phyloP scores from a whole-genome alignment of 129 eudicot genomes.

The Flaveria ramosissima region DNA sequence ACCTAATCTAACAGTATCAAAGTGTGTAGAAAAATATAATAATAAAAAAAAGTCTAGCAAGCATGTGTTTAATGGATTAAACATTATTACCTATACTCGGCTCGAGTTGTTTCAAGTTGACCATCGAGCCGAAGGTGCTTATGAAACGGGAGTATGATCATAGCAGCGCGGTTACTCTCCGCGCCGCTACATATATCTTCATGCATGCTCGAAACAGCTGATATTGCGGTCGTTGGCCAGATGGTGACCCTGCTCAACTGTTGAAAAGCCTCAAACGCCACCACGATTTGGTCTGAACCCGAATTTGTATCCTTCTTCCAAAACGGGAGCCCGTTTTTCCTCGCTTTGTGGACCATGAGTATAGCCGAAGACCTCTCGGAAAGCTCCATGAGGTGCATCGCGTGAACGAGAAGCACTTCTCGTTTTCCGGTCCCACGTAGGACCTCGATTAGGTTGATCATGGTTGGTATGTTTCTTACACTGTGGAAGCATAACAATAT shows the following conservation, averaged over 20 bases:
- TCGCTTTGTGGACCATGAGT: conserved; percentile 76
- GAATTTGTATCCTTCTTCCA: conserved; percentile 61
- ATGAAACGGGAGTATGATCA: conserved; percentile 83
- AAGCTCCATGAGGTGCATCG: conserved; percentile 90
- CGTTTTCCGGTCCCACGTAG: conserved; percentile 72
- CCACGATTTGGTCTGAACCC: conserved; percentile 56
- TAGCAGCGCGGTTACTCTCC: conserved; percentile 56
- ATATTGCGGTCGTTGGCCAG: conserved; percentile 76
- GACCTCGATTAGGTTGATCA: conserved; percentile 76
- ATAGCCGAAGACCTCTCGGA: conserved; percentile 86
- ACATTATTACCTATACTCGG: conserved; percentile 46
- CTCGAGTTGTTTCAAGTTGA: conserved; percentile 64
- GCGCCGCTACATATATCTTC: conserved; percentile 70
- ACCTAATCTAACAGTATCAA: too few species aligned
- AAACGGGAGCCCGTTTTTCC: conserved; percentile 74
- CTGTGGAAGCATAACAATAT: conserved; percentile 69
- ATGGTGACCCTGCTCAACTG: conserved; percentile 61
- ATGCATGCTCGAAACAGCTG: conserved; percentile 61
- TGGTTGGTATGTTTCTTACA: conserved; percentile 57
- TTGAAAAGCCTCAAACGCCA: conserved; percentile 74
- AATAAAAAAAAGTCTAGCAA: too few species aligned
- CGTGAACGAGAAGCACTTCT: conserved; percentile 70
- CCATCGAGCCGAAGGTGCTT: conserved; percentile 71
- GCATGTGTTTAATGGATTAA: too few species aligned
- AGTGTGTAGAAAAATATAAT: too few species aligned